A percentile compares a stretch with the other conserved stretches of the same genome.
Conservation (phyloP, 2,329 filamentous ascomycete genomes). For the Lachnellula willkommii region DNA sequence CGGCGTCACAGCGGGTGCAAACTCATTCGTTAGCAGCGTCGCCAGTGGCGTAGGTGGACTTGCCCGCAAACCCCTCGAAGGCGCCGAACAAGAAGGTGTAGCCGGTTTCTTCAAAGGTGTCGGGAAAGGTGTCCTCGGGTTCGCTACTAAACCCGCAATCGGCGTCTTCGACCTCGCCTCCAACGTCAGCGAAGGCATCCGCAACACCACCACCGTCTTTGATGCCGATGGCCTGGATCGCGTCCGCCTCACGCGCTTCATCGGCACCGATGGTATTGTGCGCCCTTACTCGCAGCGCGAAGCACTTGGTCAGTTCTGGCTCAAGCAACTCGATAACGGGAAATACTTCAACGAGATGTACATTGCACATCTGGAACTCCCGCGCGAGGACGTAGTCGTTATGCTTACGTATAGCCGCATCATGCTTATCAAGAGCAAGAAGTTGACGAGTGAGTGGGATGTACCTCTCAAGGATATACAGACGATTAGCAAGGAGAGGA, state of each 20-base stretch:
- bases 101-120: constrained; percentile 96
- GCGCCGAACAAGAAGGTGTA: constrained; percentile 90
- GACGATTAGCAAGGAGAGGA: constrained; percentile 94
- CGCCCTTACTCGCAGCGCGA: constrained; percentile 92
- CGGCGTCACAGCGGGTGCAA: constrained; percentile 90
- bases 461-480: constrained; percentile 93
- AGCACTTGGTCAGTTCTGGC: constrained; percentile 95
- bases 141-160: constrained; percentile 96
- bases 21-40: constrained; percentile 86
- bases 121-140: constrained; percentile 85
- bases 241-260: constrained; percentile 87
- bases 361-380: constrained; percentile 91
- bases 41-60: constrained; percentile 91
- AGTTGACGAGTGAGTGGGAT: constrained; percentile 89
- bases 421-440: constrained; percentile 81
- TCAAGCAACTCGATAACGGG: constrained; percentile 96
- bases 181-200: constrained; percentile 94
- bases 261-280: constrained; percentile 87
- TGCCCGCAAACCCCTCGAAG: constrained; percentile 88
- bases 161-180: constrained; percentile 95
- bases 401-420: constrained; percentile 87
- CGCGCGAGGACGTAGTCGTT: constrained; percentile 79
- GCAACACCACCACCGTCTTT: constrained; percentile 98
- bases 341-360: constrained; percentile 98
- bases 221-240: constrained; percentile 92